Evolutionary conservation across 768 basidiomycete species (phyloP).

Genomic region (Paxillus involutus): DNA sequence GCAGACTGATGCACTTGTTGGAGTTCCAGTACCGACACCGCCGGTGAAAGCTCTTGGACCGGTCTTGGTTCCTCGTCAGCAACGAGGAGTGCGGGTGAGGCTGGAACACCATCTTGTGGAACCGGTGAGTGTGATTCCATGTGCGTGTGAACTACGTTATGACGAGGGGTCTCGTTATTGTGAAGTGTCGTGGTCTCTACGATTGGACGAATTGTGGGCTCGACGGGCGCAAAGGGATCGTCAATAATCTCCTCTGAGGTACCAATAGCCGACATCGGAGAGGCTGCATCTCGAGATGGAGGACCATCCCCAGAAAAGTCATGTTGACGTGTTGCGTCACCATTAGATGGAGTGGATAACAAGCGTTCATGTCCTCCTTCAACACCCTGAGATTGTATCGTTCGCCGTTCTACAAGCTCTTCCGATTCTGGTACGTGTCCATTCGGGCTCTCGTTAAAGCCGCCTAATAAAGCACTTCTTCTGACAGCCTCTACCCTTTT

Average conservation of each 20-base stretch:
- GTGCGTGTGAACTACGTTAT: background rate
- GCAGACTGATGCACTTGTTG: background rate
- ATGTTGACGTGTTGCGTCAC: background rate
- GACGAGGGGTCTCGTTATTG: background rate
- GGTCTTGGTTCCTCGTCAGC: slow-evolving; percentile 7
- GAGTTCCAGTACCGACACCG: slow-evolving; percentile 19
- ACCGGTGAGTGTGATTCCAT: background rate
- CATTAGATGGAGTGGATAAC: background rate
- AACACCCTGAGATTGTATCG: background rate
- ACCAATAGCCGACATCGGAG: background rate
- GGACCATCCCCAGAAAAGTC: background rate
- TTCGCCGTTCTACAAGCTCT: background rate
- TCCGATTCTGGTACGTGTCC: background rate
- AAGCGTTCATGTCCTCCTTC: background rate
- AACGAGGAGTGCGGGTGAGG: slow-evolving; percentile 8
- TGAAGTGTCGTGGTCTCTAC: background rate
- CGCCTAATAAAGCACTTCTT: background rate
- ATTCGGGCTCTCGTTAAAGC: background rate
- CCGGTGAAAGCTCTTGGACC: slow-evolving; percentile 11
- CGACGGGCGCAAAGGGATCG: slow-evolving; percentile 9
- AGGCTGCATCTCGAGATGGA: background rate
- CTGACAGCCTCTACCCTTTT: slow-evolving; percentile 40
- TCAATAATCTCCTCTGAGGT: slow-evolving; percentile 3
- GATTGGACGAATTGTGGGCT: background rate
- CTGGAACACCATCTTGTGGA: slow-evolving; percentile 4